Evolutionary conservation across 768 basidiomycete species (phyloP).

Genomic region (Pisolithus sp.): DNA sequence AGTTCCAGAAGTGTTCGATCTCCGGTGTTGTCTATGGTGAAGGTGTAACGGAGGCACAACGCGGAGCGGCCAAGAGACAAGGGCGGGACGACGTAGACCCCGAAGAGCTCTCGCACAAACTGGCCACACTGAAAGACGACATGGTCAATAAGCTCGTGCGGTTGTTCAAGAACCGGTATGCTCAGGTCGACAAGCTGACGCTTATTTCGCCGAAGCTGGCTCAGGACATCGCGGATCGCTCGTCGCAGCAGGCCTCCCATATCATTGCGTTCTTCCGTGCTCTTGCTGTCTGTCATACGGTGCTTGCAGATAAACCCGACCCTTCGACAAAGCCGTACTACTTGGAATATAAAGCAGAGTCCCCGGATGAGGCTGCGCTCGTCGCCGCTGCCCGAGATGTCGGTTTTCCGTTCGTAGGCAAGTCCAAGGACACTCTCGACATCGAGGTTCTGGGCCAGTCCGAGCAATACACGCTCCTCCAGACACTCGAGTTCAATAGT

Average conservation of each 20-base stretch:
- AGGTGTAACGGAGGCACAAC: constrained; percentile 91
- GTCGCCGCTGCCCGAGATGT: constrained; percentile 89
- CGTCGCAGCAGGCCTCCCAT: constrained; percentile 53
- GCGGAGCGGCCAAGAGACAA: constrained; percentile 82
- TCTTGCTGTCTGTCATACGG: constrained; percentile 89
- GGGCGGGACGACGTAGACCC: constrained; percentile 66
- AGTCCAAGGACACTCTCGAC: constrained; percentile 67
- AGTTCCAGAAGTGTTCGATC: constrained; percentile 94
- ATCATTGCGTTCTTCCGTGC: constrained; percentile 90
- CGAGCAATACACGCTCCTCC: constrained; percentile 74
- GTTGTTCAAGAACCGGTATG: constrained; percentile 83
- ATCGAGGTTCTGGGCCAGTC: constrained; percentile 89
- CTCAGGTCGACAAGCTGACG: constrained; percentile 75
- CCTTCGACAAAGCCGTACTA: constrained; percentile 51
- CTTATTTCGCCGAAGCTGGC: constrained; percentile 84
- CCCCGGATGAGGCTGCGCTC: constrained; percentile 91
- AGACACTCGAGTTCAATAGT: constrained; percentile 89
- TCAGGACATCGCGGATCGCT: constrained; percentile 61
- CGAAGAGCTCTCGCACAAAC: constrained; percentile 61
- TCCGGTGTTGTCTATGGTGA: constrained; percentile 84
- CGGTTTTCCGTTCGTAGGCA: constrained; percentile 84
- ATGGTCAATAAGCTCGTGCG: constrained; percentile 76
- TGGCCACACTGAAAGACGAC: constrained; percentile 57
- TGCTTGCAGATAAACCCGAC: constrained; percentile 74
- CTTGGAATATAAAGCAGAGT: constrained; percentile 92